Conservation (phyloP, 2,329 filamentous ascomycete genomes). For the Parasarocladium wereldwijsianum region DNA sequence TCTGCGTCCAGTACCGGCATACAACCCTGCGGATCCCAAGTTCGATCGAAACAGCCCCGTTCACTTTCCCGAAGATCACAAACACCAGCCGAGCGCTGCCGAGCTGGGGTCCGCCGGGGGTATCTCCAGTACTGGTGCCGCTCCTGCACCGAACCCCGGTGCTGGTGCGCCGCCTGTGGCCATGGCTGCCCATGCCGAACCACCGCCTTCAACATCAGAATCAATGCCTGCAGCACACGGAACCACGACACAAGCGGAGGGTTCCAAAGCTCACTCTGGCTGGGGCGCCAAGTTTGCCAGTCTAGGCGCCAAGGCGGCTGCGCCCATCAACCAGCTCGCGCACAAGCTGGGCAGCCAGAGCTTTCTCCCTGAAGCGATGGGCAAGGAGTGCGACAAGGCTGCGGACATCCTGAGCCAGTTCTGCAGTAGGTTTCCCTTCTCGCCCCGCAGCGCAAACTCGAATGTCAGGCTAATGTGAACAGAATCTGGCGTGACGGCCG, state of each 20-base stretch:
- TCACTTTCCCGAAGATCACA: background rate
- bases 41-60: constrained; percentile 11
- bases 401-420: constrained; percentile 73
- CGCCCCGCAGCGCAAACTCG: background rate
- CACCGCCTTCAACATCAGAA: background rate
- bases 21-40: constrained; percentile 15
- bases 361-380: constrained; percentile 73
- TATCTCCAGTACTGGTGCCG: background rate
- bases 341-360: constrained; percentile 74
- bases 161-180: background rate
- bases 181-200: too few species aligned
- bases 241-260: background rate
- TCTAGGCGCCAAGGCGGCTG: constrained; percentile 35
- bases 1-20: constrained; percentile 10
- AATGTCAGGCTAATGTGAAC: background rate
- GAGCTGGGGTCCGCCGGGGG: too few species aligned
- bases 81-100: background rate
- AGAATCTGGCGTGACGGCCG: constrained; percentile 39
- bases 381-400: constrained; percentile 85
- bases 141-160: background rate
- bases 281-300: constrained; percentile 17
- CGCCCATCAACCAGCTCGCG: constrained; percentile 65
- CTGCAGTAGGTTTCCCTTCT: constrained; percentile 69
- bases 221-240: too few species aligned
- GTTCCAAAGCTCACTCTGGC: constrained; percentile 3